Percentiles rank a stretch among this genome's conserved stretches.
Conservation (phyloP, 768 basidiomycete species). For the Epithele typhae region DNA sequence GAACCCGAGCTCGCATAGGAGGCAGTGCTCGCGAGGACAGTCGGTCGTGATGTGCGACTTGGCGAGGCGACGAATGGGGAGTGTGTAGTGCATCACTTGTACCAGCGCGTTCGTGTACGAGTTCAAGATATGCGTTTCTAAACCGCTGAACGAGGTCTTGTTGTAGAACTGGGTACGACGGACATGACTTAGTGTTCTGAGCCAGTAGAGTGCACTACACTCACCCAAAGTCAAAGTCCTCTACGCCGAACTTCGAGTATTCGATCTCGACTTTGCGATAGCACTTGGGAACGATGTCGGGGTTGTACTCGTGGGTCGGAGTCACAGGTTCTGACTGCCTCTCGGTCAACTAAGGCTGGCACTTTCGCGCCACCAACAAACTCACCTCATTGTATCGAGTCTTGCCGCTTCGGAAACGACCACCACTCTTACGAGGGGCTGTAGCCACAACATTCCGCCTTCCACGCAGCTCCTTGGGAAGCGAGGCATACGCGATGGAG, state of each 20-base stretch:
- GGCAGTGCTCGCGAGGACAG: slow-evolving; percentile 87
- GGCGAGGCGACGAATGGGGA: slow-evolving; percentile 74
- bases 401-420: slow-evolving; percentile 86
- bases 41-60: slow-evolving; percentile 89
- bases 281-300: slow-evolving; percentile 65
- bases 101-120: slow-evolving; percentile 93
- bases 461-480: slow-evolving; percentile 83
- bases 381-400: slow-evolving; percentile 17
- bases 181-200: slow-evolving; percentile 27
- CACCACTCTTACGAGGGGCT: slow-evolving; percentile 49
- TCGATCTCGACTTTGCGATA: slow-evolving; percentile 96
- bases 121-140: slow-evolving; percentile 96
- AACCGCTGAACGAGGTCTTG: slow-evolving; percentile 81
- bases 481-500: slow-evolving; percentile 82
- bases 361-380: not conserved
- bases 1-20: slow-evolving; percentile 94
- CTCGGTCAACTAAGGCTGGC: not conserved
- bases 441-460: slow-evolving; percentile 71
- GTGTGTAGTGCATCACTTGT: slow-evolving; percentile 84
- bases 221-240: slow-evolving; percentile 97
- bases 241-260: slow-evolving; percentile 97
- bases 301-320: slow-evolving; percentile 46
- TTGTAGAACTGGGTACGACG: slow-evolving; percentile 99
- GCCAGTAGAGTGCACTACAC: too few relatives aligned
- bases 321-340: slow-evolving; percentile 49